phyloP scores from a whole-genome alignment of 768 basidiomycete species.

The Kondoa subrosea region DNA sequence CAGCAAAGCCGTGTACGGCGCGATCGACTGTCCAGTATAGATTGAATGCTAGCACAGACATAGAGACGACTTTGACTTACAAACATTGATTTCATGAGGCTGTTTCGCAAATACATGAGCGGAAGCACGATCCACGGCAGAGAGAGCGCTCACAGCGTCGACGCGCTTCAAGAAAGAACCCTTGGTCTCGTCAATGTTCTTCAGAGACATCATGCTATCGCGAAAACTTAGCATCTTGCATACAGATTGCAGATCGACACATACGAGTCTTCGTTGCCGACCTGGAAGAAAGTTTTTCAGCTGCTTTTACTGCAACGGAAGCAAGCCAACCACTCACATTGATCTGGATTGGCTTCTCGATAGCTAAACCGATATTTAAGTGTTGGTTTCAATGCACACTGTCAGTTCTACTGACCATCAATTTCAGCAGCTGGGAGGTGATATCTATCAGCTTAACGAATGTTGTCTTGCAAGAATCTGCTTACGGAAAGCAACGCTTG shows the following conservation, averaged over 20 bases:
- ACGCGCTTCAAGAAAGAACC: background rate
- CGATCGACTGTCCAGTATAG: background rate
- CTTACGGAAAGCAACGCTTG: slow-evolving; percentile 21
- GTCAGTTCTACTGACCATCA: too few relatives aligned
- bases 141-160: too few relatives aligned
- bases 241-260: background rate
- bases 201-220: background rate
- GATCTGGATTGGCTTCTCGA: background rate
- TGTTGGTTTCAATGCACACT: too few relatives aligned
- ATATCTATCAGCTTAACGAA: too few relatives aligned
- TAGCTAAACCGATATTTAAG: too few relatives aligned
- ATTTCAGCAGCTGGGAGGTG: background rate
- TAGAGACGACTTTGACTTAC: background rate
- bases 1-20: background rate
- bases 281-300: background rate
- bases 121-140: too few relatives aligned
- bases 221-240: background rate
- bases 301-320: background rate
- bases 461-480: too few relatives aligned
- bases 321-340: background rate
- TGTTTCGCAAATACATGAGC: too few relatives aligned
- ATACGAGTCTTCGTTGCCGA: background rate
- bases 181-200: background rate
- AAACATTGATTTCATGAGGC: background rate
- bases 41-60: background rate